A percentile compares a stretch with the other conserved stretches of the same genome.
Evolutionary conservation across 495 filamentous ascomycete species (phyloP).

Genomic region (Immersiella caudata): DNA sequence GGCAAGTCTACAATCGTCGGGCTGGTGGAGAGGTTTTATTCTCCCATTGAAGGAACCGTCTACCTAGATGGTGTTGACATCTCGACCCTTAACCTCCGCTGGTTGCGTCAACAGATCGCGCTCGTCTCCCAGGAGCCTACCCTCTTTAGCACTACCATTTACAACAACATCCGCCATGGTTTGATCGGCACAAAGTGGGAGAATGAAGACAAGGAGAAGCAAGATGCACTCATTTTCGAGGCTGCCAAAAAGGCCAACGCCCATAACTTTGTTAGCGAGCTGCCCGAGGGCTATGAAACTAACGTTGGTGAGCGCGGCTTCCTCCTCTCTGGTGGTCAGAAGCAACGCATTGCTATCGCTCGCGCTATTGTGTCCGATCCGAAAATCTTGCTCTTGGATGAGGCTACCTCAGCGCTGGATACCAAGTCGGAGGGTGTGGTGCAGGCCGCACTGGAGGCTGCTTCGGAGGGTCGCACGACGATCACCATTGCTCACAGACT

Average conservation of each 20-base stretch:
- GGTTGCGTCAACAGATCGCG: conserved; percentile 89
- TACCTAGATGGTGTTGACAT: conserved; percentile 85
- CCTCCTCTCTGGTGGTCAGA: conserved; percentile 90
- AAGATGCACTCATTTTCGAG: conserved; percentile 69
- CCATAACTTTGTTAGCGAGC: conserved; percentile 81
- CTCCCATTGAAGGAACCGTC: conserved; percentile 78
- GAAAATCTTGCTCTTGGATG: conserved; percentile 90
- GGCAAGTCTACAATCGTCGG: conserved; percentile 94
- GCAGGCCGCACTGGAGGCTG: conserved; percentile 87
- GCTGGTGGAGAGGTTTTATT: conserved; percentile 89
- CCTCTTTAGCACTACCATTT: conserved; percentile 84
- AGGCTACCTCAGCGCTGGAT: conserved; percentile 93
- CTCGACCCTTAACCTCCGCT: conserved; percentile 78
- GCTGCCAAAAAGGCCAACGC: conserved; percentile 92
- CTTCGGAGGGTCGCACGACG: conserved; percentile 87
- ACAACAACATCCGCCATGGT: conserved; percentile 82
- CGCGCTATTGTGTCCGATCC: conserved; percentile 91
- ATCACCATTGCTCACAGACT: conserved; percentile 95
- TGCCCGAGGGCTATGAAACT: conserved; percentile 91
- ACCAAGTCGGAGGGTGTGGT: conserved; percentile 95
- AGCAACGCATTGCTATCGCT: conserved; percentile 86
- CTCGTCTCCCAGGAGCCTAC: conserved; percentile 84
- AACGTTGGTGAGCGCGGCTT: conserved; percentile 96
- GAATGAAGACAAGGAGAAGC: conserved; percentile 62
- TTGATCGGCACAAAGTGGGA: conserved; percentile 84